Evolutionary conservation across 345 rosid species (phyloP).

Genomic region (Jatropha curcas): DNA sequence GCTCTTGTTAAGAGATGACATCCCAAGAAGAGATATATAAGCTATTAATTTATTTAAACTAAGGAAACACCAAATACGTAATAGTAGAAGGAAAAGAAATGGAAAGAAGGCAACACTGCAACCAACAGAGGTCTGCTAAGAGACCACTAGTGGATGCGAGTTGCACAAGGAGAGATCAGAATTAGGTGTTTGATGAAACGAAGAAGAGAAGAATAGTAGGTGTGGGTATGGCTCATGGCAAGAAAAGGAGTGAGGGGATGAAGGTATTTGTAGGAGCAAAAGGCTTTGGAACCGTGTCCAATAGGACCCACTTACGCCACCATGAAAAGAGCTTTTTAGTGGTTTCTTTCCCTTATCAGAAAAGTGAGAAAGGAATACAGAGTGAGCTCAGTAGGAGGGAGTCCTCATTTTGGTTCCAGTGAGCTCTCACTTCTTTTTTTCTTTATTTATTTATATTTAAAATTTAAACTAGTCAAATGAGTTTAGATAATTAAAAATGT

Average conservation of each 20-base stretch:
- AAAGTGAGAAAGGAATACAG: not conserved
- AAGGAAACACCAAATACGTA: not conserved
- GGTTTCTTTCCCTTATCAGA: slow-evolving; percentile 28
- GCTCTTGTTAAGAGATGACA: slow-evolving; percentile 23
- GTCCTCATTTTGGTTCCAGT: not conserved
- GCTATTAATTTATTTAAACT: not conserved
- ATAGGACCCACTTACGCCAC: slow-evolving; percentile 57
- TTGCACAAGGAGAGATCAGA: slow-evolving; percentile 15
- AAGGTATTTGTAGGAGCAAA: slow-evolving; percentile 48
- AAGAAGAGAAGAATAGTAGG: slow-evolving; percentile 19
- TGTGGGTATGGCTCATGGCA: slow-evolving; percentile 27
- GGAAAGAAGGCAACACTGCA: slow-evolving; percentile 30
- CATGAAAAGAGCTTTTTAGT: slow-evolving; percentile 36
- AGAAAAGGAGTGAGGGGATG: slow-evolving; percentile 27
- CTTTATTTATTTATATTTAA: too few relatives aligned
- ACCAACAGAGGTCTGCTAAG: slow-evolving; percentile 41
- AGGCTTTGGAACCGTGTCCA: slow-evolving; percentile 58
- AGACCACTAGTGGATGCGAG: slow-evolving; percentile 51
- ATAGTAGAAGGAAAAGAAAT: not conserved
- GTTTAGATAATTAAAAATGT: too few relatives aligned
- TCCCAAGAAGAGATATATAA: not conserved
- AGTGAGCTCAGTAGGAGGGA: not conserved
- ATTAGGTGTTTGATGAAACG: not conserved
- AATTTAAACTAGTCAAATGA: too few relatives aligned
- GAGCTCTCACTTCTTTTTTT: not conserved